Conservation (phyloP, 495 filamentous ascomycete genomes). For the Podospora appendiculata region DNA sequence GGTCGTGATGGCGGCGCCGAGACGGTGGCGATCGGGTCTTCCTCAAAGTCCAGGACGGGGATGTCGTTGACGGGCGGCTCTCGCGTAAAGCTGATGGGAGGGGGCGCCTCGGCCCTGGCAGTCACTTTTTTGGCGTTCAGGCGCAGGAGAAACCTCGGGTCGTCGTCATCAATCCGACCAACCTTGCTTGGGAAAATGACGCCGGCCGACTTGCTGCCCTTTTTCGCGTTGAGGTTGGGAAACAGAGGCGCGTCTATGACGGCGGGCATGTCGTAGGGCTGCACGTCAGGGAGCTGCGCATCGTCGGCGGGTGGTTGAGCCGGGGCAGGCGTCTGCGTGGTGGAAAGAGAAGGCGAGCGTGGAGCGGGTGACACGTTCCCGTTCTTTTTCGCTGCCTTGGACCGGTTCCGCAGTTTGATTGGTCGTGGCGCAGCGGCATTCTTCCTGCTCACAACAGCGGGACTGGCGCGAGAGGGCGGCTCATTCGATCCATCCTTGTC, state of each 20-base stretch:
- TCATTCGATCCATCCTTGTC: slow-evolving; percentile 8
- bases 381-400: slow-evolving; percentile 24
- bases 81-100: slow-evolving; percentile 9
- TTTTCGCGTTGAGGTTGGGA: slow-evolving; percentile 17
- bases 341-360: slow-evolving; percentile 16
- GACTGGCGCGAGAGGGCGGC: slow-evolving; percentile 18
- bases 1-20: slow-evolving; percentile 1
- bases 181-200: slow-evolving; percentile 22
- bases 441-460: slow-evolving; percentile 11
- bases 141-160: slow-evolving; percentile 17
- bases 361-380: slow-evolving; percentile 28
- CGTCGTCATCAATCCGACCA: slow-evolving; percentile 21
- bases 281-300: slow-evolving; percentile 5
- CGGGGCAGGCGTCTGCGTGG: slow-evolving; percentile 1
- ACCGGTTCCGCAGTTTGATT: slow-evolving; percentile 21
- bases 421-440: slow-evolving; percentile 16
- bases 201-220: slow-evolving; percentile 11
- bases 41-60: slow-evolving; percentile 1
- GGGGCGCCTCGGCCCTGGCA: background rate
- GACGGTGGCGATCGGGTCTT: background rate
- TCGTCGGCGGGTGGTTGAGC: slow-evolving; percentile 1
- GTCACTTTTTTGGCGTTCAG: slow-evolving; percentile 18
- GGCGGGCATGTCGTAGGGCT: slow-evolving; percentile 25
- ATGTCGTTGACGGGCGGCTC: slow-evolving; percentile 1
- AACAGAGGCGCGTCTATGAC: slow-evolving; percentile 20